Conservation (phyloP, 2,329 filamentous ascomycete species). For the Aspergillus hiratsukae region DNA sequence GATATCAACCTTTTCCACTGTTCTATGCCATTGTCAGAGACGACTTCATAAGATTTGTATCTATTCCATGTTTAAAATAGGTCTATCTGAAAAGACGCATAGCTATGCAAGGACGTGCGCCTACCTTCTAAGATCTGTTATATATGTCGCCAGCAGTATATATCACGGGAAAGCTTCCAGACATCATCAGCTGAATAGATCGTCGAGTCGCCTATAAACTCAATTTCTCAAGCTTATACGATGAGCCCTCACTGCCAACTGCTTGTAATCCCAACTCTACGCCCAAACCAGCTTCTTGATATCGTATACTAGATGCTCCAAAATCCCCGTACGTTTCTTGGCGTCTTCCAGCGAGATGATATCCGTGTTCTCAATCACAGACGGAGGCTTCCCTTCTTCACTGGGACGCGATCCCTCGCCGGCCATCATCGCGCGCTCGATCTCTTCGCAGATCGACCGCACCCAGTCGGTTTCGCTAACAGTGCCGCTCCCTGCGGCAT, state of each 20-base stretch:
- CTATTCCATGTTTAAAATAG: not conserved
- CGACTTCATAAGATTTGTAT: not conserved
- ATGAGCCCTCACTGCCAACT: not conserved
- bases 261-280: slow-evolving; percentile 22
- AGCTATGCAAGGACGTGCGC: not conserved
- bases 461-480: slow-evolving; percentile 51
- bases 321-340: slow-evolving; percentile 75
- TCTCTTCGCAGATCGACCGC: slow-evolving; percentile 67
- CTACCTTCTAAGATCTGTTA: not conserved
- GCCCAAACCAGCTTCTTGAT: slow-evolving; percentile 93
- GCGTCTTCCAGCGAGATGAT: slow-evolving; percentile 83
- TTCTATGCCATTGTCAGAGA: not conserved
- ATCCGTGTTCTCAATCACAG: slow-evolving; percentile 55
- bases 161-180: not conserved
- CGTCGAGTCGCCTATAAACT: not conserved
- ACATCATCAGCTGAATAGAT: not conserved
- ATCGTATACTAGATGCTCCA: slow-evolving; percentile 84
- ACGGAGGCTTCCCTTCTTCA: slow-evolving; percentile 13
- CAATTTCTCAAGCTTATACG: not conserved
- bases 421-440: slow-evolving; percentile 61
- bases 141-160: not conserved
- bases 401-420: slow-evolving; percentile 39
- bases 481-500: slow-evolving; percentile 11
- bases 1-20: not conserved
- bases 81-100: not conserved